Evolutionary conservation across 2,329 filamentous ascomycete genomes (phyloP).

Genomic region (Akanthomyces dipterigenus): DNA sequence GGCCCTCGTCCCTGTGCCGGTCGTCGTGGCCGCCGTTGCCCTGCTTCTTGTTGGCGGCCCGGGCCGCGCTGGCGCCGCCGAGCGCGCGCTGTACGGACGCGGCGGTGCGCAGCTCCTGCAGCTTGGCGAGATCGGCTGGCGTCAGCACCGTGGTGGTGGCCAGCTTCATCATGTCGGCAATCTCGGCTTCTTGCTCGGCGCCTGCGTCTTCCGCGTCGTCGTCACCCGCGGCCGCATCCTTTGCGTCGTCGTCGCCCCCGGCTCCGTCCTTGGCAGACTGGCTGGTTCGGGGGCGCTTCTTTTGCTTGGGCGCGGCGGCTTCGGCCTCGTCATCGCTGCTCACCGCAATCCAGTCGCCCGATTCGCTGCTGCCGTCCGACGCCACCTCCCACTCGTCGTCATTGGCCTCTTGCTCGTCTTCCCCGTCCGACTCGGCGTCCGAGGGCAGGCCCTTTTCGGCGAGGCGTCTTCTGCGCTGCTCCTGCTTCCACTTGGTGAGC

Average conservation of each 20-base stretch:
- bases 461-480: conserved; percentile 70
- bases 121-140: conserved; percentile 90
- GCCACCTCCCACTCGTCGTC: conserved; percentile 55
- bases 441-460: conserved; percentile 62
- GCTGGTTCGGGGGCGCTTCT: conserved; percentile 30
- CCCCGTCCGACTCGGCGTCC: conserved; percentile 52
- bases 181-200: conserved; percentile 32
- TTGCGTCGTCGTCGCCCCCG: conserved; percentile 30
- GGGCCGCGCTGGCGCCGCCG: conserved; percentile 33
- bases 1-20: conserved; percentile 75
- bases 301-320: conserved; percentile 59
- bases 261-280: conserved; percentile 18
- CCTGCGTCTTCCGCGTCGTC: conserved; percentile 22
- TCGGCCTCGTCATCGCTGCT: conserved; percentile 64
- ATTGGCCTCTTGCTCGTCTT: conserved; percentile 54
- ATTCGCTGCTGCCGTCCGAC: conserved; percentile 58
- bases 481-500: conserved; percentile 87
- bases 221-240: conserved; percentile 21
- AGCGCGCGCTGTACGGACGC: conserved; percentile 62
- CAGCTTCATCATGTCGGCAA: conserved; percentile 58
- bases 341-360: conserved; percentile 90
- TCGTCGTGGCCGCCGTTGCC: conserved; percentile 29
- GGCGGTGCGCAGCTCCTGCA: conserved; percentile 75
- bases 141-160: conserved; percentile 94
- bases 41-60: conserved; percentile 39